Conservation (phyloP, 768 basidiomycete genomes). For the Udeniomyces megalosporus region DNA sequence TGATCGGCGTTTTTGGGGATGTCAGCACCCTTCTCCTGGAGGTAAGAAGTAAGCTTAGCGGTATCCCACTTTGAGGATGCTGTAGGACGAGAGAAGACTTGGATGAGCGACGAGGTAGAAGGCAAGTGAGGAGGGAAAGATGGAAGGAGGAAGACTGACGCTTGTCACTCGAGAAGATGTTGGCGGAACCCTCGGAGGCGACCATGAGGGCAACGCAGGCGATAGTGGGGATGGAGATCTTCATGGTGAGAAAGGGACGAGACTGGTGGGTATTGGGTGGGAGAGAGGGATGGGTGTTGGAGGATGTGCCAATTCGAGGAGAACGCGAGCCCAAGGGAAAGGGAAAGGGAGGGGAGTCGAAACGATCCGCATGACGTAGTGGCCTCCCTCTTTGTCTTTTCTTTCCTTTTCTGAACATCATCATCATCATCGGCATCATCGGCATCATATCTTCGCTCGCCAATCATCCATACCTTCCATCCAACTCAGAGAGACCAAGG, state of each 20-base stretch:
- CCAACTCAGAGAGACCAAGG: background rate
- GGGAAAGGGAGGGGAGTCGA: too few relatives aligned
- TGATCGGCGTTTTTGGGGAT: background rate
- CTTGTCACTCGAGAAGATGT: slow-evolving; percentile 12
- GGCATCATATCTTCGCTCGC: too few relatives aligned
- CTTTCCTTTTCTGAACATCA: too few relatives aligned
- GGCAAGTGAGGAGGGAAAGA: background rate
- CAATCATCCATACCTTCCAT: too few relatives aligned
- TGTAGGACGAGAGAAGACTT: background rate
- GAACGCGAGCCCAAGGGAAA: background rate
- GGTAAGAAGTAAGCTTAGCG: slow-evolving; percentile 7
- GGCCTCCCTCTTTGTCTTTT: too few relatives aligned
- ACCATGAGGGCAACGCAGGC: slow-evolving; percentile 2
- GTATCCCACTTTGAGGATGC: slow-evolving; percentile 8
- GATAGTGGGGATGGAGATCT: slow-evolving; percentile 10
- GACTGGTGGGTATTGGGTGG: background rate
- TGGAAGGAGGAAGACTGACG: background rate
- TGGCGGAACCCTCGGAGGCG: slow-evolving; percentile 1
- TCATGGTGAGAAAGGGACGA: background rate
- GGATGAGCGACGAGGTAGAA: background rate
- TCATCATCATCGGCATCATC: background rate
- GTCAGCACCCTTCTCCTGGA: slow-evolving; percentile 3
- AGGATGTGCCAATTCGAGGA: too few relatives aligned
- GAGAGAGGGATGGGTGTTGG: background rate
- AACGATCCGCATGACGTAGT: background rate